Conservation (phyloP, 2,329 filamentous ascomycete genomes). For the Hypomyces perniciosus region DNA sequence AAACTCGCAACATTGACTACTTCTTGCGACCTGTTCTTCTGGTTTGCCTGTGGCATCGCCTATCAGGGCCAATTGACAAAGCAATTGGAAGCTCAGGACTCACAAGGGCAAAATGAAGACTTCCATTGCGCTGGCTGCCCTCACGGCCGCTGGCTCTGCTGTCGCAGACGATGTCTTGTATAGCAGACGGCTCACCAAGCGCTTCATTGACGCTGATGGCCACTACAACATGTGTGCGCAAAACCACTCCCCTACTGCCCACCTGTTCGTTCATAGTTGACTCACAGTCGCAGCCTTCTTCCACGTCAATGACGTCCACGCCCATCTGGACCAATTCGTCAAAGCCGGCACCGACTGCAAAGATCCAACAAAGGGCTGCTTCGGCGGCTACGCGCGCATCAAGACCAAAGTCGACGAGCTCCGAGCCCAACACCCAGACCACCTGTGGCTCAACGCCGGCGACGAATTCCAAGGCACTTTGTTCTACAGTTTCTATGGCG, state of each 20-base stretch:
- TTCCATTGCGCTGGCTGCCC: slow-evolving; percentile 22
- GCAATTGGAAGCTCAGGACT: no score
- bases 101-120: slow-evolving; percentile 1
- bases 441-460: slow-evolving; percentile 59
- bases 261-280: background rate
- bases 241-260: background rate
- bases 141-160: slow-evolving; percentile 21
- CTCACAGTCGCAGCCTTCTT: slow-evolving; percentile 46
- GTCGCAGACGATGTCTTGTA: slow-evolving; percentile 41
- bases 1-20: no score
- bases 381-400: slow-evolving; percentile 59
- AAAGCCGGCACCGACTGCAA: slow-evolving; percentile 58
- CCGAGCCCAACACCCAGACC: slow-evolving; percentile 52
- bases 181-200: slow-evolving; percentile 43
- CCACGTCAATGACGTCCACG: slow-evolving; percentile 64
- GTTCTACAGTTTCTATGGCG: slow-evolving; percentile 61
- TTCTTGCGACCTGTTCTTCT: no score
- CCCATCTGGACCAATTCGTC: slow-evolving; percentile 59
- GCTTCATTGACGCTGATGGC: slow-evolving; percentile 41
- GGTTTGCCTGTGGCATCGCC: no score
- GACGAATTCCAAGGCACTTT: slow-evolving; percentile 65
- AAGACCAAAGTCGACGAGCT: slow-evolving; percentile 54
- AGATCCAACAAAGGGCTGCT: slow-evolving; percentile 50
- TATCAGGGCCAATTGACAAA: no score
- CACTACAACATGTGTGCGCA: slow-evolving; percentile 47